Evolutionary conservation across 805 yeast genomes (phyloP).

Genomic region (Starmera quercuum): DNA sequence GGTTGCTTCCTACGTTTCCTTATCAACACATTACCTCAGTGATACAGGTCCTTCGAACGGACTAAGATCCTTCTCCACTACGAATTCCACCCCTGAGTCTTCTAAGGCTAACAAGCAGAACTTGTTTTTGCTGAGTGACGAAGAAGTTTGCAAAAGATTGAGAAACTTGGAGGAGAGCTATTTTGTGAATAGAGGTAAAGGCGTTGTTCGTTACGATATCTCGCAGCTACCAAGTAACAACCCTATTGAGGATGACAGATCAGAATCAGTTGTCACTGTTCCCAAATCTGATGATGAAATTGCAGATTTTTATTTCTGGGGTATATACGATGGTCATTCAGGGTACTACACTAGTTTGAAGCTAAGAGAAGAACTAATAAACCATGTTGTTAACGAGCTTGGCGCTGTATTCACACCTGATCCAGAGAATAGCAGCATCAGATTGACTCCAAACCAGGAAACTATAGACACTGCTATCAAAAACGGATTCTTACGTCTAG

Average conservation of each 20-base stretch:
- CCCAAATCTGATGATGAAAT: constrained; percentile 43
- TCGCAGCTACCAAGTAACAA: constrained; percentile 86
- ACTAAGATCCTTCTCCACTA: constrained; percentile 14
- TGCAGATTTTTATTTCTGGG: constrained; percentile 91
- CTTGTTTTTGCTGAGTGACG: constrained; percentile 50
- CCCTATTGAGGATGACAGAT: constrained; percentile 91
- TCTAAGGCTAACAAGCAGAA: constrained; percentile 37
- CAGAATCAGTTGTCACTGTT: constrained; percentile 72
- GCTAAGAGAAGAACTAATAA: constrained; percentile 70
- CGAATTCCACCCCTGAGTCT: constrained; percentile 8
- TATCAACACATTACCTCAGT: constrained; percentile 16
- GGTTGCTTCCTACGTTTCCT: constrained; percentile 19
- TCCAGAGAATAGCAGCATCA: constrained; percentile 33
- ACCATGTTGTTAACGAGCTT: constrained; percentile 69
- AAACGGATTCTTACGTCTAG: constrained; percentile 74
- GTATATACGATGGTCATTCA: constrained; percentile 94
- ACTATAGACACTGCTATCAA: constrained; percentile 73
- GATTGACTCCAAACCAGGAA: constrained; percentile 60
- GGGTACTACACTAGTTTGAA: constrained; percentile 93
- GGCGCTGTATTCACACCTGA: constrained; percentile 56
- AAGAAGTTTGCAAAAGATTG: constrained; percentile 62
- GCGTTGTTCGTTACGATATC: constrained; percentile 82
- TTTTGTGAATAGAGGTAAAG: constrained; percentile 74
- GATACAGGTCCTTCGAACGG: constrained; percentile 18
- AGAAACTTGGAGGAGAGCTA: constrained; percentile 76